These are phyloP conservation scores for Tympanopsis confertula DNA, from an alignment of 2,329 filamentous ascomycete genomes.

Conservation along the genomic window DNA sequence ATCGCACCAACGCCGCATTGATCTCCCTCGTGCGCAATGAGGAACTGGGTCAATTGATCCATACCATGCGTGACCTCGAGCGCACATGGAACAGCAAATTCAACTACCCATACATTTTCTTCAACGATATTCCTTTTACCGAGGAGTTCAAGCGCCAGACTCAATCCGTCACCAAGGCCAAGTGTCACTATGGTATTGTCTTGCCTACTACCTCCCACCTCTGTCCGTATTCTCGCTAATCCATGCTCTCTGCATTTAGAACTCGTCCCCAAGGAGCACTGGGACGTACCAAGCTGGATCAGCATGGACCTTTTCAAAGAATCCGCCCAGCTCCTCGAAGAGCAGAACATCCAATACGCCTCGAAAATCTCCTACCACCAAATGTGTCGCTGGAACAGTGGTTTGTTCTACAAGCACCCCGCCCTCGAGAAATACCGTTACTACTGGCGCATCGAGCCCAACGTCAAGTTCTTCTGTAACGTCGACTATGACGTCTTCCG, in stretches of 20 bases:
- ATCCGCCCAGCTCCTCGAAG: constrained; percentile 70
- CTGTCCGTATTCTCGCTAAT: too few species aligned
- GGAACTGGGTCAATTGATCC: constrained; percentile 72
- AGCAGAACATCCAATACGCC: constrained; percentile 83
- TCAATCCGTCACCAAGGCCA: constrained; percentile 71
- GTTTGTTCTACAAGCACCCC: constrained; percentile 93
- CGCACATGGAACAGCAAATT: constrained; percentile 96
- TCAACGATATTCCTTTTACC: constrained; percentile 89
- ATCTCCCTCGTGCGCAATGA: constrained; percentile 86
- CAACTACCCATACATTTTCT: constrained; percentile 99
- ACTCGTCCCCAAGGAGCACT: constrained; percentile 86
- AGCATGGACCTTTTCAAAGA: constrained; percentile 75
- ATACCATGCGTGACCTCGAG: constrained; percentile 84
- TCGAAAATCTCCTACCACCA: constrained; percentile 85
- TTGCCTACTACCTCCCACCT: constrained; percentile 13
- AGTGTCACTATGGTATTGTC: constrained; percentile 65
- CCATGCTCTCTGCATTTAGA: constrained; percentile 43
- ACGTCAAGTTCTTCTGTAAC: constrained; percentile 98
- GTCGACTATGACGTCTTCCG: constrained; percentile 97
- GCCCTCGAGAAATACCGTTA: constrained; percentile 72
- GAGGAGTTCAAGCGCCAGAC: constrained; percentile 86
- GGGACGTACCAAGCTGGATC: constrained; percentile 87
- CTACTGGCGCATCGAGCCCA: constrained; percentile 98
- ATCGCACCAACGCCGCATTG: constrained; percentile 85
- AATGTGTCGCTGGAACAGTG: constrained; percentile 99